These are phyloP conservation scores for Termitomyces sp. DNA, from an alignment of 768 basidiomycete genomes.

Conservation along the genomic window DNA sequence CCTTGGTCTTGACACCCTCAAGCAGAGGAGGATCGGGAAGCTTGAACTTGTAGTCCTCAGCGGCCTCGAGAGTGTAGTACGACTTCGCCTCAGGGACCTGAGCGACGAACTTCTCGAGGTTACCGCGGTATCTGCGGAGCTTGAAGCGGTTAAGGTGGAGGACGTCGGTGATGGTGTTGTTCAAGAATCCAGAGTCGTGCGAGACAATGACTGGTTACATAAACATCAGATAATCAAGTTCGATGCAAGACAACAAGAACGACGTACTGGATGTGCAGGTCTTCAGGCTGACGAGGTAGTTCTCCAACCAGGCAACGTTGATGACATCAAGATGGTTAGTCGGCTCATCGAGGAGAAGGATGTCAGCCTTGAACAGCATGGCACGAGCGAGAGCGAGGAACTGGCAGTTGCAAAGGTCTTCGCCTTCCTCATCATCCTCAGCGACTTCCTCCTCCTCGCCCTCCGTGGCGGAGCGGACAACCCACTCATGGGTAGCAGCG, in stretches of 20 bases:
- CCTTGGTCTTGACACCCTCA: slow-evolving; percentile 99
- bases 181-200: slow-evolving; percentile 96
- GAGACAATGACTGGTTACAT: slow-evolving; percentile 85
- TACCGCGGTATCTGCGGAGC: slow-evolving; percentile 91
- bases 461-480: slow-evolving; percentile 84
- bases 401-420: slow-evolving; percentile 98
- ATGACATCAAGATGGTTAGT: slow-evolving; percentile 97
- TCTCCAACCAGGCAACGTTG: slow-evolving; percentile 97
- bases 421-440: slow-evolving; percentile 96
- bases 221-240: slow-evolving; percentile 9
- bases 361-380: slow-evolving; percentile 98
- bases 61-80: slow-evolving; percentile 94
- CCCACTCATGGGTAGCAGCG: slow-evolving; percentile 78
- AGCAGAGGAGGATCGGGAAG: slow-evolving; percentile 95
- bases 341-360: slow-evolving; percentile 93
- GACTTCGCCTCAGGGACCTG: slow-evolving; percentile 96
- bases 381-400: slow-evolving; percentile 97
- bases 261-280: slow-evolving; percentile 87
- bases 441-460: slow-evolving; percentile 65
- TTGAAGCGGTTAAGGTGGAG: slow-evolving; percentile 99
- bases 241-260: background rate
- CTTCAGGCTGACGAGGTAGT: slow-evolving; percentile 83
- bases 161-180: slow-evolving; percentile 97
- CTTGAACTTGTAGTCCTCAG: slow-evolving; percentile 98
- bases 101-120: slow-evolving; percentile 92